A percentile compares a stretch with the other conserved stretches of the same genome.
These are phyloP conservation scores for Microbotryum intermedium DNA, from an alignment of 1,284 basidiomycete species.

Conservation along the genomic window DNA sequence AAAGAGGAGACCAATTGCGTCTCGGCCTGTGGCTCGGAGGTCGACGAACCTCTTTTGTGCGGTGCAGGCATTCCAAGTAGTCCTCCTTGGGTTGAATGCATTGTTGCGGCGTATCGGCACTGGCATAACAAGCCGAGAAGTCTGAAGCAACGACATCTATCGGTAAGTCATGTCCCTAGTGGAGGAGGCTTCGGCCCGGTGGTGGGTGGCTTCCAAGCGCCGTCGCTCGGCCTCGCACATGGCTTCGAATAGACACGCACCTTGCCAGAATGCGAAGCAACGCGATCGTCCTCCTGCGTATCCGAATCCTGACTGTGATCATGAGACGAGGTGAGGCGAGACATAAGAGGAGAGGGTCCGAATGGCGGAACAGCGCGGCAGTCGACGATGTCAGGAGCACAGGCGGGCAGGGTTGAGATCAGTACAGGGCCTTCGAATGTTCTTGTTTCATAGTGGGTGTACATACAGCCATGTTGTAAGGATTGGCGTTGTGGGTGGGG, in stretches of 20 bases:
- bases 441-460: no score
- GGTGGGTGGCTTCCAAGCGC: not conserved
- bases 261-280: constrained; percentile 90
- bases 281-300: constrained; percentile 66
- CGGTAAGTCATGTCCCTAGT: no score
- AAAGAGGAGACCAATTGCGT: not conserved
- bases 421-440: no score
- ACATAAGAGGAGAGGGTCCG: not conserved
- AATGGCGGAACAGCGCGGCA: not conserved
- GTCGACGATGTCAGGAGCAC: not conserved
- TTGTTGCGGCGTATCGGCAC: constrained; percentile 64
- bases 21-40: not conserved
- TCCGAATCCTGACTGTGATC: constrained; percentile 53
- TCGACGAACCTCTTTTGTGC: constrained; percentile 69
- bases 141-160: constrained; percentile 29
- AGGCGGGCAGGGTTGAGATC: not conserved
- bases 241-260: constrained; percentile 5
- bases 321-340: not conserved
- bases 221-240: not conserved
- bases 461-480: not conserved
- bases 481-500: not conserved
- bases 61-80: constrained; percentile 88
- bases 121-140: constrained; percentile 71
- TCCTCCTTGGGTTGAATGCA: constrained; percentile 71
- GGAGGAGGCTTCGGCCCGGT: not conserved